phyloP scores from a whole-genome alignment of 1,139 yeast genomes.

The Saccharomycopsis hybrid region DNA sequence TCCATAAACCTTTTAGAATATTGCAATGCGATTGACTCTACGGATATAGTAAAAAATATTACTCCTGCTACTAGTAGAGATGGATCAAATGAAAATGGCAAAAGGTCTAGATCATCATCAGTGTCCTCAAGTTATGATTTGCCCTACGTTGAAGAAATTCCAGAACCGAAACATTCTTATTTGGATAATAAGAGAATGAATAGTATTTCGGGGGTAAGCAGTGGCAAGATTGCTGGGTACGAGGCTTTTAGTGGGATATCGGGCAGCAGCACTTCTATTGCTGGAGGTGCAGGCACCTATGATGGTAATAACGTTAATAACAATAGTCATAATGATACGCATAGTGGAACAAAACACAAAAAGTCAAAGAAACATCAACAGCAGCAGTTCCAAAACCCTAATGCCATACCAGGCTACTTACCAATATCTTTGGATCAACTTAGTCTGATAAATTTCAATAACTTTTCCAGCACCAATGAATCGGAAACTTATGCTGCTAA shows the following conservation, averaged over 20 bases:
- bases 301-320: neutral
- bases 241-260: neutral
- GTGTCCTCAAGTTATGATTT: constrained; percentile 14
- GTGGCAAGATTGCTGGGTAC: neutral
- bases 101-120: constrained; percentile 12
- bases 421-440: neutral
- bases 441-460: neutral
- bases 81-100: neutral
- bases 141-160: constrained; percentile 4
- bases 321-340: neutral
- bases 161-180: too few relatives aligned
- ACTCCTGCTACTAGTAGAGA: neutral
- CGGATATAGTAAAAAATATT: constrained; percentile 6
- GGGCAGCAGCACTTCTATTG: too few relatives aligned
- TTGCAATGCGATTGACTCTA: constrained; percentile 16
- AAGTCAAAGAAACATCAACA: constrained; percentile 3
- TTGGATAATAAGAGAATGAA: too few relatives aligned
- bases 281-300: too few relatives aligned
- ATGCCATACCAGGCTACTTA: neutral
- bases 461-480: constrained; percentile 15
- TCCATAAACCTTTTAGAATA: constrained; percentile 10
- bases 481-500: constrained; percentile 1
- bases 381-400: neutral
- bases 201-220: neutral
- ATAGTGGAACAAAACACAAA: constrained; percentile 1